These are phyloP conservation scores for Acanthamoeba triangularis DNA, from an alignment of 208 protist species.

Conservation along the genomic window DNA sequence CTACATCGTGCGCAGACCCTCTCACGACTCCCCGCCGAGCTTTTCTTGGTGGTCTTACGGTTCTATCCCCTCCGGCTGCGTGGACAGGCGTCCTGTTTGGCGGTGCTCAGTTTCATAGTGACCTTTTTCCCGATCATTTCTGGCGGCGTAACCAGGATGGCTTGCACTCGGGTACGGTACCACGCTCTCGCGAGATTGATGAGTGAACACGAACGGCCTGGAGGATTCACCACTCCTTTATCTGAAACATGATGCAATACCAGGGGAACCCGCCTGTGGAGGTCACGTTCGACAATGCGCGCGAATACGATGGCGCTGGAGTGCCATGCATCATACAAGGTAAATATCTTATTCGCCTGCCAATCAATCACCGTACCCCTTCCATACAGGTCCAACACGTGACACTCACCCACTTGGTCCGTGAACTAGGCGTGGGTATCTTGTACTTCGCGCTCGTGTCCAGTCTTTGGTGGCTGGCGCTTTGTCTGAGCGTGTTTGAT, in stretches of 20 bases:
- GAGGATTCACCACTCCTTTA: neutral
- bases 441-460: neutral
- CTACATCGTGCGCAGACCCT: neutral
- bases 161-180: neutral
- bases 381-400: too few relatives aligned
- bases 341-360: neutral
- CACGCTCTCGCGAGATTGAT: neutral
- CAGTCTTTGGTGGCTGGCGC: neutral
- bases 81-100: neutral
- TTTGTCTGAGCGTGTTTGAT: conserved; percentile 13
- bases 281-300: conserved; percentile 30
- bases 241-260: neutral
- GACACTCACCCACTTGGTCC: neutral
- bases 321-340: conserved; percentile 24
- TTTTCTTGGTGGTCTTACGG: neutral
- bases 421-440: neutral
- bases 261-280: neutral
- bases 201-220: neutral
- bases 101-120: neutral
- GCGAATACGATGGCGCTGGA: conserved; percentile 1
- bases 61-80: neutral
- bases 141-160: neutral
- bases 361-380: too few relatives aligned
- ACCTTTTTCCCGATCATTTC: conserved; percentile 24
- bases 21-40: neutral